Conservation (phyloP, 768 basidiomycete species). For the Termitomyces sp. region DNA sequence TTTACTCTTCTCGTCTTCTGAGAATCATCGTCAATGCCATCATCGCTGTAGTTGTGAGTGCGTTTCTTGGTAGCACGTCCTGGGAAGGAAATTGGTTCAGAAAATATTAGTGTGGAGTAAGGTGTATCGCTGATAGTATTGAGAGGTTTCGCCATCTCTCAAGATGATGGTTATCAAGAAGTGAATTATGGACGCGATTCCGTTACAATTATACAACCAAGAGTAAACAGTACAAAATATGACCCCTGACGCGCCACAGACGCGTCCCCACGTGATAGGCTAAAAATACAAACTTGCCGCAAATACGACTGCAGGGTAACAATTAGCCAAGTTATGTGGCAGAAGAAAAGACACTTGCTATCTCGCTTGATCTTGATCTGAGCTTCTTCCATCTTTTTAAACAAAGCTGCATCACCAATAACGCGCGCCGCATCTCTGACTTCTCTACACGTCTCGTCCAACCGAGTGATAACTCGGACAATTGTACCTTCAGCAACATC, state of each 20-base stretch:
- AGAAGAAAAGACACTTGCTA: slow-evolving; percentile 54
- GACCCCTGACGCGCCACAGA: slow-evolving; percentile 6
- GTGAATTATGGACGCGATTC: not conserved
- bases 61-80: slow-evolving; percentile 12
- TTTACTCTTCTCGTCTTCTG: slow-evolving; percentile 57
- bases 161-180: not conserved
- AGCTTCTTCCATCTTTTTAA: slow-evolving; percentile 97
- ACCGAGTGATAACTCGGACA: slow-evolving; percentile 90
- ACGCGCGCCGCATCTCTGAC: slow-evolving; percentile 96
- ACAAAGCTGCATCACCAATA: slow-evolving; percentile 92
- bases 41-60: slow-evolving; percentile 5
- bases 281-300: slow-evolving; percentile 88
- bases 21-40: slow-evolving; percentile 24
- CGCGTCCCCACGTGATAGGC: slow-evolving; percentile 13
- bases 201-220: slow-evolving; percentile 9
- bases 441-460: slow-evolving; percentile 97
- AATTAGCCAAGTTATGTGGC: slow-evolving; percentile 6
- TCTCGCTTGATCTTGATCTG: slow-evolving; percentile 94
- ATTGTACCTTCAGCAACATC: slow-evolving; percentile 97
- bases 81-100: slow-evolving; percentile 4
- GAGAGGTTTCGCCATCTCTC: slow-evolving; percentile 32
- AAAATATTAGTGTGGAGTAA: slow-evolving; percentile 14
- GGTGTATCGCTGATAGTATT: slow-evolving; percentile 12
- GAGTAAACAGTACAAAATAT: slow-evolving; percentile 14
- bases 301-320: slow-evolving; percentile 64